A percentile compares a stretch with the other conserved stretches of the same genome.
phyloP scores from a whole-genome alignment of 2,329 filamentous ascomycete genomes.

The Rosellinia necatrix region DNA sequence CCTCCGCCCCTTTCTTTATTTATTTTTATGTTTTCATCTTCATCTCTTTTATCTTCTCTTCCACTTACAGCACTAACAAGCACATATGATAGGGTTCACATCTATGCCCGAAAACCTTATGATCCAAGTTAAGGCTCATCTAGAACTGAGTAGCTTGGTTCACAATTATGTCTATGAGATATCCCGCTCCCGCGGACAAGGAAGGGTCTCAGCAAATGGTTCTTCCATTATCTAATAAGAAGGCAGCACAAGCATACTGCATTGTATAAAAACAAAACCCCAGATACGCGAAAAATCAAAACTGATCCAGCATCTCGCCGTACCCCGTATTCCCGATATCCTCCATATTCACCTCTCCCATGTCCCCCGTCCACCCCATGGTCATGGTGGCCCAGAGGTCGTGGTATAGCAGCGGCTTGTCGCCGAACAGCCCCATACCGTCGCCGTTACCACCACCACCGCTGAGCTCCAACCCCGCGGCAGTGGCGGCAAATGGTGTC shows the following conservation, averaged over 20 bases:
- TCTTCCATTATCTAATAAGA: no score
- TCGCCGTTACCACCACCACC: no score
- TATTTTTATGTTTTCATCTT: no score
- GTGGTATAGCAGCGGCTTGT: constrained; percentile 24
- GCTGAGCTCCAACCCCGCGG: constrained; percentile 14
- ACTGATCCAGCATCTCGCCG: constrained; percentile 15
- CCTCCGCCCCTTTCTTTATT: neutral
- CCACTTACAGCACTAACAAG: neutral
- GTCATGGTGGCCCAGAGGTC: constrained; percentile 39
- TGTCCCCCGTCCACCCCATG: constrained; percentile 31
- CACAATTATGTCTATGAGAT: no score
- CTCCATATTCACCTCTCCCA: constrained; percentile 21
- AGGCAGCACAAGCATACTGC: no score
- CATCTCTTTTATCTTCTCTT: neutral
- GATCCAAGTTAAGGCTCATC: neutral
- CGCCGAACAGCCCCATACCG: neutral
- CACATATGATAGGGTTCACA: constrained; percentile 22
- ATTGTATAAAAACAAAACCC: no score
- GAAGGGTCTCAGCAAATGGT: no score
- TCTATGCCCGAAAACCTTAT: constrained; percentile 27
- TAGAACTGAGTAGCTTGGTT: no score
- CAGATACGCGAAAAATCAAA: constrained; percentile 1
- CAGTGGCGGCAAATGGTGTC: constrained; percentile 5
- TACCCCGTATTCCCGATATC: constrained; percentile 23
- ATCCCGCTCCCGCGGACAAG: no score